phyloP scores from a whole-genome alignment of 2,329 filamentous ascomycete genomes.

The Hypomyces perniciosus region DNA sequence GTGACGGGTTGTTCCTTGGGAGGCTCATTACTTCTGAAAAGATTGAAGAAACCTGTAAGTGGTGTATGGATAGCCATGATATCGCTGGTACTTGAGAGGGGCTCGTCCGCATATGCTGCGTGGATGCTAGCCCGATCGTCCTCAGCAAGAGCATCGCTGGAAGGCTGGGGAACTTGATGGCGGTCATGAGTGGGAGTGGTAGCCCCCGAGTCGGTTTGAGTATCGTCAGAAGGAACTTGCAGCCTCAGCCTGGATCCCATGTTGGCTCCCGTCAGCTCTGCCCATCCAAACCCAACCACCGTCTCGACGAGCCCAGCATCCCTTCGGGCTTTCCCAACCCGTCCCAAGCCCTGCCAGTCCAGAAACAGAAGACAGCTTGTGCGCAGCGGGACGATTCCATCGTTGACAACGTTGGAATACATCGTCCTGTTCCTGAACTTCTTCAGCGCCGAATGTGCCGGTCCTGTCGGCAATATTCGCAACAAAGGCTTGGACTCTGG shows the following conservation, averaged over 20 bases:
- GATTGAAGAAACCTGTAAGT: constrained; percentile 60
- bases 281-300: constrained; percentile 90
- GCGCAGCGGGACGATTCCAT: constrained; percentile 89
- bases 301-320: constrained; percentile 91
- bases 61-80: constrained; percentile 39
- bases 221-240: constrained; percentile 33
- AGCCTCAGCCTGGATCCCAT: constrained; percentile 41
- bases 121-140: constrained; percentile 58
- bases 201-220: constrained; percentile 27
- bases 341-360: constrained; percentile 89
- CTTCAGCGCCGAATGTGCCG: constrained; percentile 78
- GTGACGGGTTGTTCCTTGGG: constrained; percentile 44
- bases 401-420: constrained; percentile 96
- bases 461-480: constrained; percentile 83
- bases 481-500: constrained; percentile 84
- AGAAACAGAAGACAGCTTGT: constrained; percentile 96
- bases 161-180: constrained; percentile 64
- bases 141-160: constrained; percentile 57
- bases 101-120: constrained; percentile 22
- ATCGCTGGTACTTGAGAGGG: constrained; percentile 22
- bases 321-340: constrained; percentile 88
- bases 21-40: constrained; percentile 59
- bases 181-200: constrained; percentile 35
- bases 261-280: constrained; percentile 75
- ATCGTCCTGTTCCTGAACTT: constrained; percentile 88